Evolutionary conservation across 805 yeast genomes (phyloP), one percentile per base, ranked within the genome.

Genomic region (Peterozyma toletana): DNA sequence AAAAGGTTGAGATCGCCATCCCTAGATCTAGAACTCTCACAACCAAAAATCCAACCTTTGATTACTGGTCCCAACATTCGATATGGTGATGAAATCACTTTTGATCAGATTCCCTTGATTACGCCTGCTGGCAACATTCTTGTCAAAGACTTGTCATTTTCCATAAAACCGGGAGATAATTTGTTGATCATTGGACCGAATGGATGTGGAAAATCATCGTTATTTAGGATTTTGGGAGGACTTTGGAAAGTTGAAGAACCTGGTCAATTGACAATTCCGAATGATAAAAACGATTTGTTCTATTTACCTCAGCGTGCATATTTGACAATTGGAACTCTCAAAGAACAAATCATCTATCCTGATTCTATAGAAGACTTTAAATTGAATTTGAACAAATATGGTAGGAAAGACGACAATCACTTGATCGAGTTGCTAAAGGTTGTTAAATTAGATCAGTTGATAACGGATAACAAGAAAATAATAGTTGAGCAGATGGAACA

Each of bases 251-350:
- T 89, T 16, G 68, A 73, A 38, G 61, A 65, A 11, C 67, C 70
- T 1, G 82, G 82, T 11, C 59, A 64, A 18, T 72, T 86, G 35
- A 73, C 73, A 5, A 77, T 86, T 27, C 95, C 95, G 6, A 70
- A 71, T 36, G 66, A 76, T 3, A 75, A 76, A 53, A 77, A 79
- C 41, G 80, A 77, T 45, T 79, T 90, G 56, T 90, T 89, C 58
- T 90, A 90, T 62, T 73, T 90, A 48, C 98, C 98, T 3, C 98
- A 90, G 63, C 74, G 91, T 54, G 96, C 96, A 3, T 90, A 89
- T 57, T 74, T 90, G 51, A 80, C 89, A 18, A 77, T 78, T 52
- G 91, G 91, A 10, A 71, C 91, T 1, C 75, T 90, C 53, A 76
- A 86, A 45, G 96, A 89, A 62, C 96, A 88, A 64, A 80, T 90